phyloP scores from a whole-genome alignment of 2,329 filamentous ascomycete species.

The Helicocarpus griseus region DNA sequence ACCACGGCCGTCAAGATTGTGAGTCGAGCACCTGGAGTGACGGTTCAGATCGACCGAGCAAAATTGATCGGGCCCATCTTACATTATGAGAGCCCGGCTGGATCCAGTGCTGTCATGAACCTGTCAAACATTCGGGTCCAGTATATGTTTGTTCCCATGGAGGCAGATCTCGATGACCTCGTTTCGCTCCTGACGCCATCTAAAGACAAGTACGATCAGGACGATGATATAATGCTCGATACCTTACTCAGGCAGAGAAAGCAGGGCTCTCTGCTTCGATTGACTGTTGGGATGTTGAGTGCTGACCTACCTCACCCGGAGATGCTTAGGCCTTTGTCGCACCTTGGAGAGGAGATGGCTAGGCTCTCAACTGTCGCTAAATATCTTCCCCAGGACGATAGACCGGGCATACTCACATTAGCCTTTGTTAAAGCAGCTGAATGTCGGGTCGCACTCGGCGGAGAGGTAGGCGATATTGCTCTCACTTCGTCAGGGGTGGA shows the following conservation, averaged over 20 bases:
- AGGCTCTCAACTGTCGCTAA: constrained; percentile 82
- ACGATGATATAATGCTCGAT: constrained; percentile 91
- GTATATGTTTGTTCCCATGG: constrained; percentile 62
- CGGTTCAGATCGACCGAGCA: constrained; percentile 65
- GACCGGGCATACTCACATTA: constrained; percentile 76
- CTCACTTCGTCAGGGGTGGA: constrained; percentile 55
- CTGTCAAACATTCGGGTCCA: constrained; percentile 60
- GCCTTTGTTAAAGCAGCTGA: constrained; percentile 55
- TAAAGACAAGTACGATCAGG: constrained; percentile 76
- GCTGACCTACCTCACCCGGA: constrained; percentile 53
- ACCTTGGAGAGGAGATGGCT: constrained; percentile 66
- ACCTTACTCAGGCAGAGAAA: constrained; percentile 76
- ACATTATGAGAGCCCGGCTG: constrained; percentile 29
- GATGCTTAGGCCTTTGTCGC: constrained; percentile 57
- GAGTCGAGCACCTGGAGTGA: constrained; percentile 61
- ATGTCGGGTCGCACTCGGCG: constrained; percentile 53
- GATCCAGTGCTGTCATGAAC: constrained; percentile 39
- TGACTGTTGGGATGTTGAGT: constrained; percentile 56
- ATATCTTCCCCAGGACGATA: constrained; percentile 90
- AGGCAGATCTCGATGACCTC: constrained; percentile 70
- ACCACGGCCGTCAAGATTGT: constrained; percentile 76
- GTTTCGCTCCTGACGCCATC: constrained; percentile 84
- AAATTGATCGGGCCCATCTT: constrained; percentile 62
- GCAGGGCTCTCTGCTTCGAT: constrained; percentile 72
- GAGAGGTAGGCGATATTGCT: constrained; percentile 56